Base-by-base conservation (phyloP, 108 stramenopile genomes). In the Fistulifera solaris region DNA sequence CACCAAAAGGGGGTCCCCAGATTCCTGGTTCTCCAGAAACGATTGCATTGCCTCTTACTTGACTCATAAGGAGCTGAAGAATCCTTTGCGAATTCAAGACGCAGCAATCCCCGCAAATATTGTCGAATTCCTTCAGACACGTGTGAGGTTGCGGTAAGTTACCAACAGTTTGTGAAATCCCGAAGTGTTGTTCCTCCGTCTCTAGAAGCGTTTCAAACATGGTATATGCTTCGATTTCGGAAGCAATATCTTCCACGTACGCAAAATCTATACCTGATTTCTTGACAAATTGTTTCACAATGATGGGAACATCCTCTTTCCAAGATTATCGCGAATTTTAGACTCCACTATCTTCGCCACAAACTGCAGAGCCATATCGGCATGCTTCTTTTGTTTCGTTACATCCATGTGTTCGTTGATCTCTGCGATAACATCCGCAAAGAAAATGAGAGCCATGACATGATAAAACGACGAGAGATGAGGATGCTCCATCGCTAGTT, bases 51-150 rank as follows among this genome's bases (percentile, higher is more conserved):
- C 6, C 18, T 38, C 45, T 1, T 7, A 58, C 2, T 18, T 27
- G 7, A 45, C 19, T 43, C 41, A 58, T 21, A 8, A 45, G 2
- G 1, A 12, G 7, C 40, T 58, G 57, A 15, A 58, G 6, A 16
- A 58, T 19, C 14, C 7, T 46, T 48, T 58, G 57, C 2, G 57
- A 45, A 27, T 58, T 58, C 43, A 58, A 28, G 27, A 58, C 45
- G 26, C 57, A 58, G 4, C 43, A 42, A 16, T 46, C 42, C 2
- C 43, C 17, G 1, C 57, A 41, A 38, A 58, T 58, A n/a, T 58
- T 11, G 2, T 26, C 18, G 25, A 3, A 6, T 8, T 35, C 6
- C 3, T 35, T 6, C 6, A 35, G 31, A 3, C 31, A 35, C 8
- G 31, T 35, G 8, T 35, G 31, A 8, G 3, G 3, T 35, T 35